These are phyloP conservation scores for Boletellus sp. DNA, from an alignment of 1,284 basidiomycete genomes.

Conservation along the genomic window DNA sequence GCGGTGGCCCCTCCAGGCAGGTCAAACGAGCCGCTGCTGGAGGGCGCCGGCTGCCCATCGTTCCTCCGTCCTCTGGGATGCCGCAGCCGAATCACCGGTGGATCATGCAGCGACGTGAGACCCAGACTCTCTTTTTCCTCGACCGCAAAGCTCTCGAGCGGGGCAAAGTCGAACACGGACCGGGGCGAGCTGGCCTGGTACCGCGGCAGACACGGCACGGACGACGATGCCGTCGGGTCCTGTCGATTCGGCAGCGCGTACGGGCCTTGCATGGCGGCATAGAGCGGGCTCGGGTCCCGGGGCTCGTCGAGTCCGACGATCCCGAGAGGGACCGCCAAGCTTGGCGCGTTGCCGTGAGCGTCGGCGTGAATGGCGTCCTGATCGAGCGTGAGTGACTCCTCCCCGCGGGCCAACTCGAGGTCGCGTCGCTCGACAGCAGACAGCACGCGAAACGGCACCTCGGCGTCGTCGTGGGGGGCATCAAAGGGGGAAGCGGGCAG, in stretches of 20 bases:
- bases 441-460: constrained; percentile 36
- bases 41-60: constrained; percentile 2
- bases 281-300: constrained; percentile 46
- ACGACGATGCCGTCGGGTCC: constrained; percentile 31
- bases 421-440: constrained; percentile 47
- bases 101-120: constrained; percentile 40
- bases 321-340: constrained; percentile 20
- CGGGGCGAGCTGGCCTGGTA: constrained; percentile 55
- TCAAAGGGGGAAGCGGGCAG: constrained; percentile 31
- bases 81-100: constrained; percentile 25
- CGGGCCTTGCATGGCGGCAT: constrained; percentile 34
- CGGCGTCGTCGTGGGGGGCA: constrained; percentile 4
- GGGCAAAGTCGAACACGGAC: constrained; percentile 70
- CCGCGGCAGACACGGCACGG: constrained; percentile 50
- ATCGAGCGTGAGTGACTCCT: constrained; percentile 23
- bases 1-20: constrained; percentile 18
- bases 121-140: constrained; percentile 66
- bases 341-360: constrained; percentile 5
- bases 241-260: constrained; percentile 21
- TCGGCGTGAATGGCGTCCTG: constrained; percentile 14
- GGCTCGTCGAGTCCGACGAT: constrained; percentile 36
- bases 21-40: constrained; percentile 20
- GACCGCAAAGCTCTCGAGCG: constrained; percentile 78
- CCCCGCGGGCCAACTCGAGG: constrained; percentile 41
- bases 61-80: constrained; percentile 9